Evolutionary conservation across 371 early-diverging fungal genomes (phyloP).

Genomic region (Zychaea mexicana): DNA sequence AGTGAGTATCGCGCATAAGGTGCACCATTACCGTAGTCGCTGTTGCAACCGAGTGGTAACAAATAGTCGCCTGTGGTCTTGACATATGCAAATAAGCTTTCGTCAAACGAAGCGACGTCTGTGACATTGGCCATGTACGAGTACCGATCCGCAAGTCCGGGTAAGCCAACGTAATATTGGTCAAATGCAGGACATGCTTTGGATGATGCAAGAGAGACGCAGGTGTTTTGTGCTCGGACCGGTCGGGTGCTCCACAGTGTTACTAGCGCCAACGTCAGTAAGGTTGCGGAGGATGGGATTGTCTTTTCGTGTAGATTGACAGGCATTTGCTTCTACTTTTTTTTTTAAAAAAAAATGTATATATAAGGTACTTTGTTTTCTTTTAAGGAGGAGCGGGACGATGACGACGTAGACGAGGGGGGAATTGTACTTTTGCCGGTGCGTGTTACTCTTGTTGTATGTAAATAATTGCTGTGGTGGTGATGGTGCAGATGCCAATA

Average conservation of each 20-base stretch:
- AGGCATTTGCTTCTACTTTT: not conserved
- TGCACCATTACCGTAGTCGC: constrained; percentile 21
- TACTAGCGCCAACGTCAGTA: not conserved
- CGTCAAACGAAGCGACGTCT: constrained; percentile 38
- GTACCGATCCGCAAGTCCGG: constrained; percentile 21
- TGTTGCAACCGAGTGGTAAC: constrained; percentile 27
- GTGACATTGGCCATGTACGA: constrained; percentile 29
- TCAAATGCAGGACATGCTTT: constrained; percentile 44
- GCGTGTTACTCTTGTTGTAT: not conserved
- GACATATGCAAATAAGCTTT: constrained; percentile 27
- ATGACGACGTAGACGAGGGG: not conserved
- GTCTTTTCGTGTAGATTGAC: constrained; percentile 5
- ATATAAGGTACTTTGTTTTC: too few species aligned
- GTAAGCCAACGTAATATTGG: constrained; percentile 40
- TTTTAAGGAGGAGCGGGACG: not conserved
- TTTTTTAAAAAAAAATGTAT: too few species aligned
- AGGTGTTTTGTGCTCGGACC: constrained; percentile 9
- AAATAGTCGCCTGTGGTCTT: constrained; percentile 29
- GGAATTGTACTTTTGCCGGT: not conserved
- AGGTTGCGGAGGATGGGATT: constrained; percentile 4
- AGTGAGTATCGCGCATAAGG: constrained; percentile 51
- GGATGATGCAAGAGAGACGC: constrained; percentile 38
- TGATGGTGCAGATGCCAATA: too few species aligned
- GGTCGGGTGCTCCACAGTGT: not conserved
- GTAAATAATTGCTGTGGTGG: too few species aligned